phyloP scores from a whole-genome alignment of 257 asterid species.

The Nicotiana attenuata region DNA sequence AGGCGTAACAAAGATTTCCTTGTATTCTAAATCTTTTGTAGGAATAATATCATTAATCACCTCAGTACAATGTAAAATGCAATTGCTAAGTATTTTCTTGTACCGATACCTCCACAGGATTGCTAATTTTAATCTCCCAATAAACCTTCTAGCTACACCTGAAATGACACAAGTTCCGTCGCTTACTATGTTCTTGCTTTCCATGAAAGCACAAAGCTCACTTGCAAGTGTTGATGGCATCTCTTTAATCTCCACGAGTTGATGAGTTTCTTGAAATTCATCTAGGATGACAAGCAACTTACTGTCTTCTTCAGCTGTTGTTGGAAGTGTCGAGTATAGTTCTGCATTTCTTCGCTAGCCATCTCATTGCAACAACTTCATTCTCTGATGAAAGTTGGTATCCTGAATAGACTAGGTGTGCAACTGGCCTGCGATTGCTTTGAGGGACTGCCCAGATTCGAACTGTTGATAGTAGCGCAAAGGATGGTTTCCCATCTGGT shows the following conservation, averaged over 20 bases:
- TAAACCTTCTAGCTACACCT: slow-evolving; percentile 27
- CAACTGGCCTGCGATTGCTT: slow-evolving; percentile 43
- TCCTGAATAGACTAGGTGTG: slow-evolving; percentile 61
- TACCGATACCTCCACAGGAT: slow-evolving; percentile 58
- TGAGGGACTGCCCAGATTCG: slow-evolving; percentile 82
- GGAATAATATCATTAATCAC: slow-evolving; percentile 1
- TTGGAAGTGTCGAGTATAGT: slow-evolving; percentile 31
- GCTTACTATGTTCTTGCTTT: slow-evolving; percentile 16
- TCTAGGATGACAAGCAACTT: slow-evolving; percentile 35
- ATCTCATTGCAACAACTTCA: slow-evolving; percentile 46
- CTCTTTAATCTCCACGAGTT: slow-evolving; percentile 15
- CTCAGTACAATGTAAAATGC: slow-evolving; percentile 40
- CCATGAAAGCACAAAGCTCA: slow-evolving; percentile 40
- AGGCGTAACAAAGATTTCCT: not conserved
- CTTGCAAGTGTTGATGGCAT: slow-evolving; percentile 7
- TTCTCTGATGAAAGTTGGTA: slow-evolving; percentile 45
- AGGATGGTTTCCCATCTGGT: slow-evolving; percentile 72
- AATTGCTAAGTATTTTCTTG: slow-evolving; percentile 50
- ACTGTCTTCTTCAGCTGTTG: slow-evolving; percentile 57
- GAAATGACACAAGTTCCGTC: slow-evolving; percentile 11
- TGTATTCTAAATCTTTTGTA: not conserved
- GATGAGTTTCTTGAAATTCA: slow-evolving; percentile 25
- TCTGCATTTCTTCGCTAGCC: slow-evolving; percentile 45
- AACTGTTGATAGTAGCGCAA: slow-evolving; percentile 55
- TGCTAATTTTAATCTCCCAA: slow-evolving; percentile 56